Base-by-base conservation (phyloP, 2,329 filamentous ascomycete genomes). In the Beauveria medogensis region DNA sequence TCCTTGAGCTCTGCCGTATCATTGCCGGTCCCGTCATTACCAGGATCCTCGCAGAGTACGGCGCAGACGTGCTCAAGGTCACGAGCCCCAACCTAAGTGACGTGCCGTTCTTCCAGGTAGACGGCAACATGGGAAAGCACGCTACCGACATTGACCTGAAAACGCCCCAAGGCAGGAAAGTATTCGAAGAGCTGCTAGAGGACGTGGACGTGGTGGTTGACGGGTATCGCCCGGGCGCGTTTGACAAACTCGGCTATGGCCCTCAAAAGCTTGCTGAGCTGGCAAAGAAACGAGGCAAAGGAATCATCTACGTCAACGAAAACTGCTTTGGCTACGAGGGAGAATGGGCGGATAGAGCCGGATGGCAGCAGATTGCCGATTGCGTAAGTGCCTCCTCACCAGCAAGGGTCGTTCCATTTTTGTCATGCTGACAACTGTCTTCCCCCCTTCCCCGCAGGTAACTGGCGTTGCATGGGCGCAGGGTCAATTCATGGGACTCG, bases 21-120 rank as follows among this genome's bases (percentile, higher is more conserved):
- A 90, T 92, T 64, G 89, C 89, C 3, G 88, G 88, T 0, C 88
- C 88, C n/a, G 83, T 86, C 5, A 85, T 91, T 65, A 84, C 84
- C 3, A 82, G 87, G 34, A 85, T 85, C 2, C 79, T 92, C 0
- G 87, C 86, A n/a, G 88, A 90, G 64, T 87, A 91, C 68, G 89
- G 89, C 2, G 89, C 89, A 8, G 82, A 87, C 58, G 88, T 92
- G 0, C 78, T 92, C 65, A 89, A 90, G 67, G 78, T 91, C 51
- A 91, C 87, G 3, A 84, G 83, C 8, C 82, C 85, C 0, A 76
- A 83, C 51, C 77, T 91, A n/a, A 82, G 83, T 5, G 88, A 90
- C 63, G 84, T 90, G 1, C 85, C 86, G 0, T 87, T 88, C 72
- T 89, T 89, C 71, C 87, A 90, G 66, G 81, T 89, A 1, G 87